phyloP scores from a whole-genome alignment of 73 alveolate genomes.

The Paraurostyla sp. region DNA sequence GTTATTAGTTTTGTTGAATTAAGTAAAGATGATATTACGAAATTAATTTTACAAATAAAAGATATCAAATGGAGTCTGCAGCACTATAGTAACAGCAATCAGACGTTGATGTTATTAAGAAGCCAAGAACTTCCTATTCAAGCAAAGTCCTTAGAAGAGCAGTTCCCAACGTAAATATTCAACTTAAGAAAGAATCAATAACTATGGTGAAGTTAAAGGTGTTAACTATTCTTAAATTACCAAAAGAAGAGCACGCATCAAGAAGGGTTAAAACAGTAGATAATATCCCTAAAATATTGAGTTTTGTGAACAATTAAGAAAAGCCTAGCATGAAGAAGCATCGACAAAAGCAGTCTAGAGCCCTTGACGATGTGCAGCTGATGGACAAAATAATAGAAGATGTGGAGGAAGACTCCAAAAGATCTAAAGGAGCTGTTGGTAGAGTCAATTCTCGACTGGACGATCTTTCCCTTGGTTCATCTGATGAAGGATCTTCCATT shows the following conservation, averaged over 20 bases:
- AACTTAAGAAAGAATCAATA: constrained; percentile 11
- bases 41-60: no score
- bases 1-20: no score
- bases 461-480: background rate
- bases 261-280: constrained; percentile 42
- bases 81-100: background rate
- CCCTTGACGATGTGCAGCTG: background rate
- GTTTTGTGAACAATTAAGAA: background rate
- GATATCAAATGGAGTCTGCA: constrained; percentile 28
- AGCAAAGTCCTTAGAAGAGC: constrained; percentile 27
- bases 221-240: background rate
- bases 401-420: background rate
- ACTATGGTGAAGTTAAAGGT: constrained; percentile 17
- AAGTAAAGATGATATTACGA: no score
- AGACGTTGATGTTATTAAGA: constrained; percentile 9
- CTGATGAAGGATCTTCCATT: constrained; percentile 47
- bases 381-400: background rate
- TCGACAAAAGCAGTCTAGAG: background rate
- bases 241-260: background rate
- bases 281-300: constrained; percentile 19
- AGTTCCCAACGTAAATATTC: constrained; percentile 24
- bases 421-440: background rate
- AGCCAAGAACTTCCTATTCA: constrained; percentile 50
- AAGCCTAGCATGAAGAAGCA: background rate
- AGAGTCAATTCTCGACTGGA: background rate